Conservation (phyloP, 257 asterid genomes). For the Striga asiatica region DNA sequence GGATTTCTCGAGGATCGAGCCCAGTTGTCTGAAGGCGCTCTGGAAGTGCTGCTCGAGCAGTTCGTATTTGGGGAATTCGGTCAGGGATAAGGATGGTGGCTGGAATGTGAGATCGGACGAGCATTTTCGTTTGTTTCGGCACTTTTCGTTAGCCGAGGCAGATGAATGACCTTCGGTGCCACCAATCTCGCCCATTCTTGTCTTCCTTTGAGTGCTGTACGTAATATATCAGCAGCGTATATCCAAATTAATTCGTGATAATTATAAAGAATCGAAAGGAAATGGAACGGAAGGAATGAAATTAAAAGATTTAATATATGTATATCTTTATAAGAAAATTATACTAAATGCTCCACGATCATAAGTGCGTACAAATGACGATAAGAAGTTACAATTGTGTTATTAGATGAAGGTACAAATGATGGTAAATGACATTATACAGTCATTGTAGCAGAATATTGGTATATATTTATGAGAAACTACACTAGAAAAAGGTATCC, state of each 20-base stretch:
- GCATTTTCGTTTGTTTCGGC: slow-evolving; percentile 58
- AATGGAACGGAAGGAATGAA: background rate
- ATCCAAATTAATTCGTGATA: background rate
- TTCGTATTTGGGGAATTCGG: slow-evolving; percentile 49
- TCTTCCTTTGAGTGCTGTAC: background rate
- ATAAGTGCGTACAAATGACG: too few species aligned
- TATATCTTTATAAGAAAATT: too few species aligned
- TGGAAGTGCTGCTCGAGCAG: slow-evolving; percentile 32
- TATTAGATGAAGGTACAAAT: too few species aligned
- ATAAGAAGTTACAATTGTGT: too few species aligned
- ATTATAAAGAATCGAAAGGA: background rate
- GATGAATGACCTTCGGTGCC: slow-evolving; percentile 18
- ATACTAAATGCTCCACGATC: too few species aligned
- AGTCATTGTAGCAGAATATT: too few species aligned
- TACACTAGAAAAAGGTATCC: background rate
- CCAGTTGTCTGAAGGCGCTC: slow-evolving; percentile 22
- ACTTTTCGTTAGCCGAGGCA: slow-evolving; percentile 26
- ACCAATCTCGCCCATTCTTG: slow-evolving; percentile 30
- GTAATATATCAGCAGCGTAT: slow-evolving; percentile 2
- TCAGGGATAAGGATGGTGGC: slow-evolving; percentile 26
- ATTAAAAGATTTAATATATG: too few species aligned
- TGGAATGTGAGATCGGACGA: slow-evolving; percentile 26
- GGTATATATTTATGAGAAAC: background rate
- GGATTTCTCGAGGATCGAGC: slow-evolving; percentile 20
- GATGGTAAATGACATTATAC: too few species aligned